Conservation (phyloP, 148 eudicot genomes). For the Chenopodium quinoa region DNA sequence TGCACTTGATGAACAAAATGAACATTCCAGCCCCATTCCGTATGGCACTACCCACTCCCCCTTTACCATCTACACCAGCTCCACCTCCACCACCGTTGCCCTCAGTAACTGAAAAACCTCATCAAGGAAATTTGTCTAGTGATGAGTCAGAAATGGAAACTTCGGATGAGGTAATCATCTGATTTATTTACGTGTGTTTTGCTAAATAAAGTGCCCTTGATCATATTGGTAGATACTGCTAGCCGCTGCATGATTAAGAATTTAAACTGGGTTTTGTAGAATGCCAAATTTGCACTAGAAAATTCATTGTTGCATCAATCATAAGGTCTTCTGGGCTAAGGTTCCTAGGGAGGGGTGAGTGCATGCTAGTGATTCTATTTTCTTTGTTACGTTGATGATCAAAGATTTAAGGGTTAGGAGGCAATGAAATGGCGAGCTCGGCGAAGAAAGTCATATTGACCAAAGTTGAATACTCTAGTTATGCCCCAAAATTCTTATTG, state of each 20-base stretch:
- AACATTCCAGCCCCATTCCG: conserved; percentile 98
- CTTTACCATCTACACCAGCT: conserved; percentile 67
- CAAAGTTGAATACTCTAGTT: neutral
- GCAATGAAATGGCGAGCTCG: neutral
- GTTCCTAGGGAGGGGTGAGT: neutral
- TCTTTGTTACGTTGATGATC: neutral
- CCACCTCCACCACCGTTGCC: conserved; percentile 67
- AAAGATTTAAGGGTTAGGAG: neutral
- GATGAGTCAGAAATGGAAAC: conserved; percentile 95
- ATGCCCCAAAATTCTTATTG: neutral
- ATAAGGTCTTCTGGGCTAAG: neutral
- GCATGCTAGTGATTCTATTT: neutral
- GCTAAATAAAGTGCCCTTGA: neutral
- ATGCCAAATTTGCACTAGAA: neutral
- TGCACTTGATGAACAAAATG: conserved; percentile 99
- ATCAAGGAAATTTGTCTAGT: conserved; percentile 49
- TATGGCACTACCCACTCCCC: conserved; percentile 91
- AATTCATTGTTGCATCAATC: neutral
- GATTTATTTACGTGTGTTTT: neutral
- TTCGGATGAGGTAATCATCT: conserved; percentile 74
- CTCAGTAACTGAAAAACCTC: conserved; percentile 41
- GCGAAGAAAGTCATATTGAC: neutral
- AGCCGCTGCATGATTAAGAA: neutral
- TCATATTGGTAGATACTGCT: neutral
- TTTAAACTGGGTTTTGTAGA: neutral